Evolutionary conservation across 192 early-diverging fungal genomes (phyloP), one percentile per base, ranked within the genome.

Genomic region (Podochytrium sp.): DNA sequence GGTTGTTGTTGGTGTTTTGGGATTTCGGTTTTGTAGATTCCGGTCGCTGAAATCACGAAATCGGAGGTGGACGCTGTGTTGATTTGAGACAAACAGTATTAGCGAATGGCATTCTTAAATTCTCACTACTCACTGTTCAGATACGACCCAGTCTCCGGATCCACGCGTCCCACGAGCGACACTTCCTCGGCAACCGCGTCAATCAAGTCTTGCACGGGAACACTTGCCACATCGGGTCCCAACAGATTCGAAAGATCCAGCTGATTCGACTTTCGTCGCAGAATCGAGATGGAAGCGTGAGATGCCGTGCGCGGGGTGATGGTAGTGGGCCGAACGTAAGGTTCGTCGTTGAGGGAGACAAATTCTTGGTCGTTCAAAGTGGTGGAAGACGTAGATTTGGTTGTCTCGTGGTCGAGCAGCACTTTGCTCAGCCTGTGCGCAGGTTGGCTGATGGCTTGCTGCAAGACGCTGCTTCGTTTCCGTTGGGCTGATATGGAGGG

Each of bases 301-400:
- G 63, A 65, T 14, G 63, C 63, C 2, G 63, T 65, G n/a, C 63
- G 38, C 20, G 63, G 40, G 10, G 63, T 65, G 33, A 65, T 41
- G 25, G 40, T 27, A 14, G 23, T 34, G 0, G 58, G 33, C 6
- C 6, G 58, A 1, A 32, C 63, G 33, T 40, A 25, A 16, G 32
- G 16, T 65, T 62, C 60, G 38, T 65, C 63, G 23, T 65, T 65
- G 1, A 43, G 37, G 42, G 37, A 27, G 18, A 65, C 18, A 16
- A 65, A 65, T 65, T 65, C 63, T 29, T 3, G 12, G 6, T 5
- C 29, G 20, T n/a, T n/a, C n/a, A n/a, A n/a, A n/a, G n/a, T n/a
- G n/a, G n/a, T n/a, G n/a, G n/a, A n/a, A n/a, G n/a, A n/a, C n/a
- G n/a, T n/a, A n/a, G n/a, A n/a, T n/a, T 65, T 25, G 12, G n/a